Conservation (phyloP, 768 basidiomycete genomes). For the Tylopilus balloui region DNA sequence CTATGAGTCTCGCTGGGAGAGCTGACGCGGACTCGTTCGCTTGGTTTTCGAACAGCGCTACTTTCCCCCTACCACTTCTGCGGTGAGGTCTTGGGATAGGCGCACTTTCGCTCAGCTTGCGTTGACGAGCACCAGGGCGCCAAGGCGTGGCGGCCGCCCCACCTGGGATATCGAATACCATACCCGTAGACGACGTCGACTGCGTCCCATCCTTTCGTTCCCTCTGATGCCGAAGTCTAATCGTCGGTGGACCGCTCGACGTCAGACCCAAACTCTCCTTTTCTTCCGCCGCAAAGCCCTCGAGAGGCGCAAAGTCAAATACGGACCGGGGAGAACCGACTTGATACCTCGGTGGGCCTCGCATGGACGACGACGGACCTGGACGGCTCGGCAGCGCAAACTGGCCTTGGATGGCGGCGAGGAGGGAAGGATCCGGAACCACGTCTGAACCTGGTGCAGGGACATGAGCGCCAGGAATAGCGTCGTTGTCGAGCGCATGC, state of each 20-base stretch:
- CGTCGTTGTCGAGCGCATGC: slow-evolving; percentile 11
- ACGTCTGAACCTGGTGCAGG: slow-evolving; percentile 4
- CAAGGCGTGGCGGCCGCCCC: slow-evolving; percentile 9
- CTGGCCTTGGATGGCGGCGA: slow-evolving; percentile 27
- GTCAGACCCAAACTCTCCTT: slow-evolving; percentile 58
- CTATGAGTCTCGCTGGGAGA: slow-evolving; percentile 38
- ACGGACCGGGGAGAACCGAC: slow-evolving; percentile 48
- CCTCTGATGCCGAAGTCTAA: slow-evolving; percentile 14
- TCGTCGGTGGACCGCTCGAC: slow-evolving; percentile 28
- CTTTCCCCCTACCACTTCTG: slow-evolving; percentile 68
- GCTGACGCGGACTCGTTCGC: slow-evolving; percentile 46
- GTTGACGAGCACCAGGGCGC: slow-evolving; percentile 51
- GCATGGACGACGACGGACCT: slow-evolving; percentile 28
- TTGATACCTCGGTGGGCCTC: slow-evolving; percentile 67
- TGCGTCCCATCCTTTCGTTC: slow-evolving; percentile 8
- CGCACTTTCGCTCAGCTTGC: slow-evolving; percentile 84
- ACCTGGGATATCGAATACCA: slow-evolving; percentile 12
- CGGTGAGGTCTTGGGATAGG: slow-evolving; percentile 58
- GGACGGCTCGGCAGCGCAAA: slow-evolving; percentile 28
- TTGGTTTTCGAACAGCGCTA: slow-evolving; percentile 81
- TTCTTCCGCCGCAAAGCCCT: slow-evolving; percentile 70
- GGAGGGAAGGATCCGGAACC: slow-evolving; percentile 47
- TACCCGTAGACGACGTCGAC: slow-evolving; percentile 1
- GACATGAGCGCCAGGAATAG: slow-evolving; percentile 8
- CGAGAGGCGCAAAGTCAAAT: slow-evolving; percentile 75